phyloP scores from a whole-genome alignment of 495 filamentous ascomycete species.

The Neurospora sp. region DNA sequence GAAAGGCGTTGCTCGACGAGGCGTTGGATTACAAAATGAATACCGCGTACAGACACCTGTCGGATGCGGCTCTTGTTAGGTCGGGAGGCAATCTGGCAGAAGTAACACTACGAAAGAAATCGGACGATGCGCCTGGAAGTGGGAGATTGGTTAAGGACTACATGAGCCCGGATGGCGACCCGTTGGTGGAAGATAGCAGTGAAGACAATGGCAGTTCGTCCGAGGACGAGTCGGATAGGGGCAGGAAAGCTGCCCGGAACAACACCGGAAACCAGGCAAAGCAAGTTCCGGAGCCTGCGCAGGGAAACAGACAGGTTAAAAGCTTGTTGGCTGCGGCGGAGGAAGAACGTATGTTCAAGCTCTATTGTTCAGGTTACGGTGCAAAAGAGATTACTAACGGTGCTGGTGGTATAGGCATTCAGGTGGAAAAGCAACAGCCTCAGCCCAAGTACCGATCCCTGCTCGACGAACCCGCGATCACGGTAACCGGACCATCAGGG shows the following conservation, averaged over 20 bases:
- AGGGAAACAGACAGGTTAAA: slow-evolving; percentile 30
- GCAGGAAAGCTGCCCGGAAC: slow-evolving; percentile 34
- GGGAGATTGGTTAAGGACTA: slow-evolving; percentile 68
- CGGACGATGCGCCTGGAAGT: slow-evolving; percentile 32
- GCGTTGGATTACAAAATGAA: slow-evolving; percentile 46
- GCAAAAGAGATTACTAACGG: slow-evolving; percentile 8
- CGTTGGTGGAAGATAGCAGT: slow-evolving; percentile 42
- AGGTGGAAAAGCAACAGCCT: slow-evolving; percentile 31
- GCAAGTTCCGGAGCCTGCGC: slow-evolving; percentile 14
- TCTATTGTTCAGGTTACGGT: not conserved
- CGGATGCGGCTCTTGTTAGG: slow-evolving; percentile 50
- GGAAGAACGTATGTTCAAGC: slow-evolving; percentile 58
- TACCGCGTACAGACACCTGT: slow-evolving; percentile 51
- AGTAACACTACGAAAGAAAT: slow-evolving; percentile 37
- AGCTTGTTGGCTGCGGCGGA: slow-evolving; percentile 60
- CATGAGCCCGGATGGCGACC: slow-evolving; percentile 48
- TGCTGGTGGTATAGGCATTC: slow-evolving; percentile 20
- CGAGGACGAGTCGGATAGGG: slow-evolving; percentile 41
- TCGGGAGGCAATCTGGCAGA: slow-evolving; percentile 45
- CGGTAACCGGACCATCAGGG: slow-evolving; percentile 51
- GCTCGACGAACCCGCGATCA: slow-evolving; percentile 53
- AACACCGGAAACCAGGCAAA: slow-evolving; percentile 18
- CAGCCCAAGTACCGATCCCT: slow-evolving; percentile 38
- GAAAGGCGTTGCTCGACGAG: slow-evolving; percentile 36
- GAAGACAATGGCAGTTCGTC: slow-evolving; percentile 42